These are phyloP conservation scores for Polytrichum commune DNA, from an alignment of 225 moss, liverwort and hornwort genomes.

Conservation along the genomic window DNA sequence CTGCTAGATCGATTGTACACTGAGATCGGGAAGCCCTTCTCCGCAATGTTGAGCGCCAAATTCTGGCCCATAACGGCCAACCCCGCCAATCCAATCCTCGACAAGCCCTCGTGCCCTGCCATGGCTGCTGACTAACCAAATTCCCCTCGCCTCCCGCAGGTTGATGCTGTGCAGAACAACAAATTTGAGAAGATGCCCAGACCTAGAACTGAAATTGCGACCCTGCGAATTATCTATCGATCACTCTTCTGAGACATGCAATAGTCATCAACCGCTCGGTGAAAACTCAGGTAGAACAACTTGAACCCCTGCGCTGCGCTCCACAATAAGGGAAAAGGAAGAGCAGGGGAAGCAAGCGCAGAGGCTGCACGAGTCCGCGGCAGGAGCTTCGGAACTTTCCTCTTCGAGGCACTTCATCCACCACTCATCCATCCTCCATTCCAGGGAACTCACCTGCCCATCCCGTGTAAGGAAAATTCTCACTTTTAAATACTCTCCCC, in stretches of 20 bases:
- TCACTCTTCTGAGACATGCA: not conserved
- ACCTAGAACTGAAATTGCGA: not conserved
- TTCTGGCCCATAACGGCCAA: conserved; percentile 96
- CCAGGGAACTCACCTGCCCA: too few species aligned
- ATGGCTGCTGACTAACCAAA: not conserved
- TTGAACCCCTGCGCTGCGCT: not conserved
- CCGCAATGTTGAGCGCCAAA: conserved; percentile 82
- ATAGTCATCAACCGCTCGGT: not conserved
- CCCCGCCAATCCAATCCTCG: conserved; percentile 77
- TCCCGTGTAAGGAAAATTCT: too few species aligned
- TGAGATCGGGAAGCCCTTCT: conserved; percentile 87
- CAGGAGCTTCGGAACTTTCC: conserved; percentile 3
- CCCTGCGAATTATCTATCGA: not conserved
- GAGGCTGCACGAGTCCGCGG: not conserved
- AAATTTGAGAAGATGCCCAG: not conserved
- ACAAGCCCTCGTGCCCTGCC: conserved; percentile 51
- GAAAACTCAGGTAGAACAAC: not conserved
- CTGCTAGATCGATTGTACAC: conserved; percentile 70
- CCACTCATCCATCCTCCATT: not conserved
- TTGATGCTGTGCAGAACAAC: too few species aligned
- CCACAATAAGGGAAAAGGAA: not conserved
- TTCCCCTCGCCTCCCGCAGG: too few species aligned
- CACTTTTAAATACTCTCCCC: too few species aligned
- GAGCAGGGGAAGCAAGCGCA: not conserved
- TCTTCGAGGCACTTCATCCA: not conserved